These are phyloP conservation scores for Erucastrum elatum DNA, from an alignment of 345 rosid genomes.

Conservation along the genomic window DNA sequence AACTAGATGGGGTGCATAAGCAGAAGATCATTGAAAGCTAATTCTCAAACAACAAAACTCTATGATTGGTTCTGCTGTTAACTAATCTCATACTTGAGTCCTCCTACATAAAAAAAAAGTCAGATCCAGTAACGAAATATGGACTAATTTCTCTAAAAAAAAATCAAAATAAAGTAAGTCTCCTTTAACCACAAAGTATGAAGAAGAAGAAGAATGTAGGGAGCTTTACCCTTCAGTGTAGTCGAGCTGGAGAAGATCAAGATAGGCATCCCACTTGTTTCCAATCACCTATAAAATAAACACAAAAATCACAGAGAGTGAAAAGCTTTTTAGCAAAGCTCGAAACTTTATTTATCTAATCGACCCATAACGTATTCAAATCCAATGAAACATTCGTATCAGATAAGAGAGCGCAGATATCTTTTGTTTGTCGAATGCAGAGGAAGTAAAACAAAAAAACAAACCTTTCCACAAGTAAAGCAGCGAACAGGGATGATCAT, in stretches of 20 bases:
- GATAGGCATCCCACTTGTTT: slow-evolving; percentile 43
- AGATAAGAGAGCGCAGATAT: background rate
- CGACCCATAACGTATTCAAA: background rate
- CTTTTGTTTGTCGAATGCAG: background rate
- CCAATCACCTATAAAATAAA: slow-evolving; percentile 35
- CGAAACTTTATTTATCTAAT: slow-evolving; percentile 12
- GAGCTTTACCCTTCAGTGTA: slow-evolving; percentile 42
- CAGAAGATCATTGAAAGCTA: background rate
- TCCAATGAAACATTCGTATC: background rate
- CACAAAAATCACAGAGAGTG: background rate
- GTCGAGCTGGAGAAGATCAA: slow-evolving; percentile 42
- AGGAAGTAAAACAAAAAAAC: background rate
- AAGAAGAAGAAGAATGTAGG: background rate
- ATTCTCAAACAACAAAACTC: background rate
- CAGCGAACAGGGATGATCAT: slow-evolving; percentile 46
- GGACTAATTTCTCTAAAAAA: background rate
- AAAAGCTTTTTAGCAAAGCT: slow-evolving; percentile 2
- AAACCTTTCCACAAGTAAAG: slow-evolving; percentile 42
- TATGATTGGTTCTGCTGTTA: background rate
- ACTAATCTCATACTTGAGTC: background rate
- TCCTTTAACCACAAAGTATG: background rate
- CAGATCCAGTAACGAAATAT: background rate
- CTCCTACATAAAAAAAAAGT: background rate
- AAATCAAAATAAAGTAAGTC: too few species aligned
- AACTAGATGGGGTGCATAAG: background rate